Evolutionary conservation across 495 filamentous ascomycete genomes (phyloP).

Genomic region (Emericellopsis terricola): DNA sequence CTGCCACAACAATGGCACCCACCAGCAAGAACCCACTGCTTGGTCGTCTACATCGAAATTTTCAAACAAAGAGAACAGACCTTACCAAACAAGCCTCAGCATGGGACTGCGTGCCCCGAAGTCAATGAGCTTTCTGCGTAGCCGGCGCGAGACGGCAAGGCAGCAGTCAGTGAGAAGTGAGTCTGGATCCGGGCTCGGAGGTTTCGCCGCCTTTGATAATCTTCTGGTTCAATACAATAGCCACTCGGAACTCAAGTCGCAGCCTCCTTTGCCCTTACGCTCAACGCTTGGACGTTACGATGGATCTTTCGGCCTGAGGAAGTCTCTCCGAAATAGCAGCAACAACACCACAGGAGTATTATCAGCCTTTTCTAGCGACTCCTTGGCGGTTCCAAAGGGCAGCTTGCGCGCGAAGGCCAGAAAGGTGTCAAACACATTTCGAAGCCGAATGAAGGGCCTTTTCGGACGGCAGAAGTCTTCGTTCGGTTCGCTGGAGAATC

Average conservation of each 20-base stretch:
- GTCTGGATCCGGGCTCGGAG: too few species aligned
- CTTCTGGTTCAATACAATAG: slow-evolving; percentile 16
- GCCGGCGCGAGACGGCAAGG: slow-evolving; percentile 14
- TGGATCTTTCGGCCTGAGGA: slow-evolving; percentile 30
- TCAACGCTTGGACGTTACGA: too few species aligned
- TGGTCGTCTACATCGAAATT: slow-evolving; percentile 3
- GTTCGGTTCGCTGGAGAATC: slow-evolving; percentile 18
- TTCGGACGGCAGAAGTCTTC: slow-evolving; percentile 30
- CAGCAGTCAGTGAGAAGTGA: too few species aligned
- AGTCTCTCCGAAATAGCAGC: slow-evolving; percentile 35
- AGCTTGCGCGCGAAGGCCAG: slow-evolving; percentile 34
- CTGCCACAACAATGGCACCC: slow-evolving; percentile 6
- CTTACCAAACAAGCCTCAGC: background rate
- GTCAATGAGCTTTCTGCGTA: slow-evolving; percentile 45
- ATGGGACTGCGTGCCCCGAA: slow-evolving; percentile 22
- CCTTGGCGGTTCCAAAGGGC: slow-evolving; percentile 7
- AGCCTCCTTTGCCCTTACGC: too few species aligned
- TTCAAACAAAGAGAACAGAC: slow-evolving; percentile 6
- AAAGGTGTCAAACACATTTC: slow-evolving; percentile 41
- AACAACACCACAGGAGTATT: slow-evolving; percentile 13
- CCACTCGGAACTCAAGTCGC: background rate
- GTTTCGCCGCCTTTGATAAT: slow-evolving; percentile 33
- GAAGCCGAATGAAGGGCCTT: slow-evolving; percentile 39
- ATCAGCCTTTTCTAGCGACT: slow-evolving; percentile 8
- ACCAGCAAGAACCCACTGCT: slow-evolving; percentile 4